Conservation (phyloP, 2,329 filamentous ascomycete species). For the Neofusicoccum laricinum region DNA sequence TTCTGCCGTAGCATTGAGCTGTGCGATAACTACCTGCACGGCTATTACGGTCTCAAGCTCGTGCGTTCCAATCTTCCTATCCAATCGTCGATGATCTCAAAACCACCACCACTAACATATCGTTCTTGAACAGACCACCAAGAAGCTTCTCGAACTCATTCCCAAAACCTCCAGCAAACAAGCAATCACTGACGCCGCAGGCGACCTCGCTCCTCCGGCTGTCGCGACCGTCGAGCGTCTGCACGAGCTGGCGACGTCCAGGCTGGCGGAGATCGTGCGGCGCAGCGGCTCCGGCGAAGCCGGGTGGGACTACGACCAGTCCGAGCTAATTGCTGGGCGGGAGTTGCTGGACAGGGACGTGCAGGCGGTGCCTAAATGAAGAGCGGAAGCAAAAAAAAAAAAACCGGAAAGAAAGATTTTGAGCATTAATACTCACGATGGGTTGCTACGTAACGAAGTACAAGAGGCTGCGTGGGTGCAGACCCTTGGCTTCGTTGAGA, state of each 20-base stretch:
- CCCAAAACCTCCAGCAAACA: conserved; percentile 22
- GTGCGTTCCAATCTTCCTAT: conserved; percentile 47
- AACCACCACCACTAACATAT: neutral
- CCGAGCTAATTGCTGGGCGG: conserved; percentile 69
- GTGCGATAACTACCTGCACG: conserved; percentile 87
- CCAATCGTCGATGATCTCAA: too few species aligned
- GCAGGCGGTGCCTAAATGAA: conserved; percentile 5
- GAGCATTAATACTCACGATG: too few species aligned
- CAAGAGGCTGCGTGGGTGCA: too few species aligned
- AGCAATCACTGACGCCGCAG: conserved; percentile 29
- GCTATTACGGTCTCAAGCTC: conserved; percentile 86
- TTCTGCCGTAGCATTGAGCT: conserved; percentile 91
- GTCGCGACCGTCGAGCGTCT: conserved; percentile 62
- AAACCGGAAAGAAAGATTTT: neutral
- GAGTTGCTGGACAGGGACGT: conserved; percentile 60
- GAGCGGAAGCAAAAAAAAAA: neutral
- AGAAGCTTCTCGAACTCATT: conserved; percentile 26
- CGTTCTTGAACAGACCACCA: neutral
- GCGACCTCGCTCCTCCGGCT: conserved; percentile 52
- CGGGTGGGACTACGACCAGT: conserved; percentile 70
- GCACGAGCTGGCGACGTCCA: conserved; percentile 69
- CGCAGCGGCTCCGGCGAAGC: conserved; percentile 58
- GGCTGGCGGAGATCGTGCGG: conserved; percentile 73
- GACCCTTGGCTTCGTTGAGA: too few species aligned
- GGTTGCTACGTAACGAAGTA: neutral